phyloP scores from a whole-genome alignment of 1,139 yeast genomes.

The Magnusiomyces ingens region DNA sequence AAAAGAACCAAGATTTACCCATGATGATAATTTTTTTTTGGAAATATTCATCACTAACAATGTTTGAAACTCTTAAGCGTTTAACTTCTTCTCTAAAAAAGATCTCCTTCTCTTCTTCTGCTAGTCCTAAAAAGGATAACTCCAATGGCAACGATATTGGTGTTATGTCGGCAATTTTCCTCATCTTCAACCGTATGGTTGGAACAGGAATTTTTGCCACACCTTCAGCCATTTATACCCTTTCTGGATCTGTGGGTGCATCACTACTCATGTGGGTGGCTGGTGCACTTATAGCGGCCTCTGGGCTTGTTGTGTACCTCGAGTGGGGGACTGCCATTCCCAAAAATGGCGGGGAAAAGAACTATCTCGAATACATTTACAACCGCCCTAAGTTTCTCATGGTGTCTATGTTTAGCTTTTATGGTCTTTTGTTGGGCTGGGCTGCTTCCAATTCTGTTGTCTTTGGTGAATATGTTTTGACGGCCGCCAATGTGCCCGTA shows the following conservation, averaged over 20 bases:
- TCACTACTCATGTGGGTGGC: slow-evolving; percentile 64
- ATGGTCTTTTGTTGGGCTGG: slow-evolving; percentile 75
- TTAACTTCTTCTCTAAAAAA: too few relatives aligned
- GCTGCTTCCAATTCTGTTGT: slow-evolving; percentile 67
- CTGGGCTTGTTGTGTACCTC: slow-evolving; percentile 69
- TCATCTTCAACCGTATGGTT: slow-evolving; percentile 67
- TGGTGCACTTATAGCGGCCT: slow-evolving; percentile 61
- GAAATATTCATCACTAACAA: too few relatives aligned
- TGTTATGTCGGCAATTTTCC: slow-evolving; percentile 57
- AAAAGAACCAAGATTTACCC: too few relatives aligned
- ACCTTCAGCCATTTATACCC: slow-evolving; percentile 58
- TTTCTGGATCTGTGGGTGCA: slow-evolving; percentile 69
- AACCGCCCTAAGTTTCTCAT: slow-evolving; percentile 61
- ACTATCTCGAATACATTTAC: slow-evolving; percentile 68
- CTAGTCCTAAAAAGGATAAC: too few relatives aligned
- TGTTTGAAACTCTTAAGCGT: too few relatives aligned
- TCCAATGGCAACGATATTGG: slow-evolving; percentile 38
- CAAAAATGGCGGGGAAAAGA: slow-evolving; percentile 83
- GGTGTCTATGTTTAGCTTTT: slow-evolving; percentile 69
- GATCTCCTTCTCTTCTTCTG: too few relatives aligned
- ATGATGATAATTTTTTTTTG: too few relatives aligned
- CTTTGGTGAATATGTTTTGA: slow-evolving; percentile 46
- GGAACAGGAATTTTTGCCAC: slow-evolving; percentile 82
- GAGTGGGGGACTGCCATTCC: slow-evolving; percentile 83
- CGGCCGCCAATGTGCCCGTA: slow-evolving; percentile 63